Percentiles rank a stretch among this genome's conserved stretches.
These are phyloP conservation scores for Dactylonectria estremocensis DNA, from an alignment of 2,329 filamentous ascomycete genomes.

Conservation along the genomic window DNA sequence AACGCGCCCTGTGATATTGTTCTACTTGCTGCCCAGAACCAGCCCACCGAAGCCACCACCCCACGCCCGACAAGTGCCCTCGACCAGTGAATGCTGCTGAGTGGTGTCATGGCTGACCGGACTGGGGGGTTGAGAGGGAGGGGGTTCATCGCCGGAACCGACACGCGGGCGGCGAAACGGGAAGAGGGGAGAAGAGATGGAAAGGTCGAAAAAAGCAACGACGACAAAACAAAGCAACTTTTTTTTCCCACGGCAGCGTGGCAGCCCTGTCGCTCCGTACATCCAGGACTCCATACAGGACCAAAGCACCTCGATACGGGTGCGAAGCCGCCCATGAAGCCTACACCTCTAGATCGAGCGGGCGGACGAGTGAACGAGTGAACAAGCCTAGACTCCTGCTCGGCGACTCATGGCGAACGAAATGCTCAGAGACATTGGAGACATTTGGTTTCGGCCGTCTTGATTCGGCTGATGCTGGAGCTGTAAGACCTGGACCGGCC, in stretches of 20 bases:
- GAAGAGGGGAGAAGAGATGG: conserved; percentile 21
- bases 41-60: conserved; percentile 45
- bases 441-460: conserved; percentile 36
- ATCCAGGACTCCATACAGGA: conserved; percentile 16
- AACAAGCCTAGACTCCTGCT: conserved; percentile 11
- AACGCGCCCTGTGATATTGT: conserved; percentile 42
- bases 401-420: conserved; percentile 31
- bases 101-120: conserved; percentile 46
- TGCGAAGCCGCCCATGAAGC: conserved; percentile 2
- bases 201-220: conserved; percentile 31
- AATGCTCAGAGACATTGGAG: conserved; percentile 36
- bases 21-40: conserved; percentile 41
- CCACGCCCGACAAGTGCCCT: conserved; percentile 38
- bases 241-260: conserved; percentile 35
- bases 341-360: conserved; percentile 16
- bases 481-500: conserved; percentile 40
- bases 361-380: conserved; percentile 12
- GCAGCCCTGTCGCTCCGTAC: conserved; percentile 33
- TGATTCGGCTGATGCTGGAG: conserved; percentile 41
- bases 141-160: conserved; percentile 37
- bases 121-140: conserved; percentile 24
- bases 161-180: conserved; percentile 42
- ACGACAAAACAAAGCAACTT: conserved; percentile 43
- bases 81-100: conserved; percentile 39
- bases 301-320: conserved; percentile 4